Base-by-base conservation (phyloP, 345 rosid species). In the Rhodomyrtus tomentosa region DNA sequence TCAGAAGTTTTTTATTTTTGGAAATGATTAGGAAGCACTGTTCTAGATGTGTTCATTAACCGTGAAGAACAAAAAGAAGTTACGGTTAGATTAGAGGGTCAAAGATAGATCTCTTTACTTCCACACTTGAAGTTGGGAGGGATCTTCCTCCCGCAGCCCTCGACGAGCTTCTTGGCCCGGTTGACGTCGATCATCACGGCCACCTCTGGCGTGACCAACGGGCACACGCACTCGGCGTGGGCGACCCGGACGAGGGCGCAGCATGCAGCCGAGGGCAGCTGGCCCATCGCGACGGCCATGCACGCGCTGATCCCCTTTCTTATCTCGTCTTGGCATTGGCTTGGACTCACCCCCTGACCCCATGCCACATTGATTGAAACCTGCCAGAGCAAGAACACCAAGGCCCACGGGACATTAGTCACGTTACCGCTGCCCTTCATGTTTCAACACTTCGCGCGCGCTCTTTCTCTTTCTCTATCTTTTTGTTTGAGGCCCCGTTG, bases 291-390 rank as follows among this genome's bases (percentile, higher is more conserved):
- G 1, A 85, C 81, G 3, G 81, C 80, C 56, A 55, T 58, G 81
- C 86, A 85, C 21, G 15, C 18, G 50, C 54, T 48, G n/a, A 81
- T 85, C 25, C 83, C 83, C 32, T 16, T 51, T 14, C 72, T 55
- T 36, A 58, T 81, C 84, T 81, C 84, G 14, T 85, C 83, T 74
- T 80, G 73, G 62, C 84, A 85, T 27, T 85, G 81, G 83, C 86
- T 81, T 49, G 84, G 83, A 59, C 84, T 81, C 45, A 59, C 80
- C 36, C 50, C 59, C 50, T 84, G 74, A 50, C 68, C 83, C 48
- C 38, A 56, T 6, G 79, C 82, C 86, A 32, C 53, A 50, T 50
- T 13, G 74, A 38, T 42, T 55, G 40, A 38, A 62, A 42, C 85
- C 27, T 52, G 73, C 21, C 20, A 74, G 20, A 72, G 49, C 55